A percentile compares a stretch with the other conserved stretches of the same genome.
phyloP scores from a whole-genome alignment of 1,139 yeast species.

The Kurtzmaniella natalensis region DNA sequence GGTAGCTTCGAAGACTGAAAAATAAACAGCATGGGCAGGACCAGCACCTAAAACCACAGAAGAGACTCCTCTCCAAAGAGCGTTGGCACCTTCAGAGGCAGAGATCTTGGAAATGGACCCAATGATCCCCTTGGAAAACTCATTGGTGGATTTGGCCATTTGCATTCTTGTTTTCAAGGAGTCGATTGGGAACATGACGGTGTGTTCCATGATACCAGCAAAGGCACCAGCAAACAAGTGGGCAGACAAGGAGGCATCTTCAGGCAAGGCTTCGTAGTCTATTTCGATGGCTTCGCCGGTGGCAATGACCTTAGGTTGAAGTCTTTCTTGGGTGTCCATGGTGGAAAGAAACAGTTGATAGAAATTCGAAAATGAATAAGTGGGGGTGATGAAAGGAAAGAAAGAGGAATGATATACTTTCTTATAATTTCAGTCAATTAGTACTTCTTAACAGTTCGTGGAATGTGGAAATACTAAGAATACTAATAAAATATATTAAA shows the following conservation, averaged over 20 bases:
- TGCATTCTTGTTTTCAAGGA: slow-evolving; percentile 97
- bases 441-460: too few species aligned
- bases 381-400: too few species aligned
- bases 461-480: too few species aligned
- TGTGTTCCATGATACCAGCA: slow-evolving; percentile 98
- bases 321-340: not conserved
- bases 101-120: slow-evolving; percentile 69
- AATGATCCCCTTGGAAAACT: slow-evolving; percentile 40
- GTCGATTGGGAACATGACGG: slow-evolving; percentile 95
- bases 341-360: too few species aligned
- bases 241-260: slow-evolving; percentile 75
- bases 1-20: slow-evolving; percentile 89
- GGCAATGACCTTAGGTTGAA: slow-evolving; percentile 9
- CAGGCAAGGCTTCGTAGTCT: slow-evolving; percentile 92
- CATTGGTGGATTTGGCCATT: slow-evolving; percentile 39
- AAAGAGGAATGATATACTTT: too few species aligned
- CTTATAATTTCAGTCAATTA: too few species aligned
- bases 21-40: slow-evolving; percentile 98
- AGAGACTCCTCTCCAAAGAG: slow-evolving; percentile 93
- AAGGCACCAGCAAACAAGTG: slow-evolving; percentile 91
- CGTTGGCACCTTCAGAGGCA: slow-evolving; percentile 84
- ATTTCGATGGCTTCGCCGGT: slow-evolving; percentile 43
- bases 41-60: slow-evolving; percentile 98
- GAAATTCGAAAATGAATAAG: too few species aligned
- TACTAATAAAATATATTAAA: too few species aligned